Evolutionary conservation across 164 flowering plant species (phyloP).

Genomic region (Magnolia changhungtana): DNA sequence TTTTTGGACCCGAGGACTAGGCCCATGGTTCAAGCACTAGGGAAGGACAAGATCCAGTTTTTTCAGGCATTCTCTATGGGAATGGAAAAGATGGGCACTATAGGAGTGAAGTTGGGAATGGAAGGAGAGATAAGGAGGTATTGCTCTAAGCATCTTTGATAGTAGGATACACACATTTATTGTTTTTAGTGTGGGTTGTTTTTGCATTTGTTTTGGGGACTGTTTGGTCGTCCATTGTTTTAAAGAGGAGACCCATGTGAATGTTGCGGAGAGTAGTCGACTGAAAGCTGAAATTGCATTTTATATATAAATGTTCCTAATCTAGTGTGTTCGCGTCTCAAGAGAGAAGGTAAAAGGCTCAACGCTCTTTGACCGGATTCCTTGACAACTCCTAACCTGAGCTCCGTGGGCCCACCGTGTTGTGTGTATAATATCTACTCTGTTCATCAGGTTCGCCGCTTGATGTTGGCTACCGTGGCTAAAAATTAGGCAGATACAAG

Average conservation of each 20-base stretch:
- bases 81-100: constrained; percentile 83
- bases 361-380: no score
- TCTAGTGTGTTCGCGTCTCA: no score
- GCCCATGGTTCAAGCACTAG: constrained; percentile 52
- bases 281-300: no score
- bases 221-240: not conserved
- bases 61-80: constrained; percentile 69
- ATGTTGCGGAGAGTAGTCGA: no score
- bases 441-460: no score
- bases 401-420: no score
- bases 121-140: constrained; percentile 76
- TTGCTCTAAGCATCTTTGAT: constrained; percentile 35
- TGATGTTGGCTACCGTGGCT: no score
- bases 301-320: no score
- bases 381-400: no score
- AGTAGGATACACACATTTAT: not conserved
- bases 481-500: no score
- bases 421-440: no score
- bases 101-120: constrained; percentile 65
- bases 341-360: no score
- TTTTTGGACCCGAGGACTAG: constrained; percentile 62
- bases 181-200: not conserved
- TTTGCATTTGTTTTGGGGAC: not conserved
- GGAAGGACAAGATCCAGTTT: constrained; percentile 59
- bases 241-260: not conserved